Percentiles rank a stretch among this genome's conserved stretches.
Evolutionary conservation across 768 basidiomycete species (phyloP).

Genomic region (Termitomyces sp.): DNA sequence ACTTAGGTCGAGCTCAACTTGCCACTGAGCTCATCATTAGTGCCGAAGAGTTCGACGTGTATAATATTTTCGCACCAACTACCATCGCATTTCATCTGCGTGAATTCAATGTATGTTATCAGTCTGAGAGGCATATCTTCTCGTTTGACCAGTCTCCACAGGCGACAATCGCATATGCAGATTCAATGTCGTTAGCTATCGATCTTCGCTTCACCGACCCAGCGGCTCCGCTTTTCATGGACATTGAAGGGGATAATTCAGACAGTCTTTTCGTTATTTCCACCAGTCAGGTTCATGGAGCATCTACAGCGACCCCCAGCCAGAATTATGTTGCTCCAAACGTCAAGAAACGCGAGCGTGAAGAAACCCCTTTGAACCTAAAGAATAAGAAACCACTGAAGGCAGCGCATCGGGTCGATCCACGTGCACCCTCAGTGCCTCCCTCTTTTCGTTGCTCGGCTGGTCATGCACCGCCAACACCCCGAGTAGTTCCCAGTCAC

Average conservation of each 20-base stretch:
- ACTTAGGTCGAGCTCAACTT: conserved; percentile 56
- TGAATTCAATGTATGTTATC: conserved; percentile 68
- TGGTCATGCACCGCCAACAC: conserved; percentile 2
- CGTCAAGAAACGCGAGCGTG: conserved; percentile 42
- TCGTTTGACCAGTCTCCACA: conserved; percentile 23
- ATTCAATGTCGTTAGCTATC: conserved; percentile 60
- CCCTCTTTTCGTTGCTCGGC: conserved; percentile 8
- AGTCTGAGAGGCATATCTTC: background rate
- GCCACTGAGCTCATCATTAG: conserved; percentile 76
- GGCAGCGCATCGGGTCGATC: conserved; percentile 36
- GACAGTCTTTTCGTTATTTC: conserved; percentile 77
- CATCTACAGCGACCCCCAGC: conserved; percentile 22
- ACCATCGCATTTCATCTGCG: conserved; percentile 78
- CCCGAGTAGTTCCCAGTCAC: background rate
- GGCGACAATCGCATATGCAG: conserved; percentile 81
- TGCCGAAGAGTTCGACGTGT: conserved; percentile 77
- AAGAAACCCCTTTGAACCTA: conserved; percentile 36
- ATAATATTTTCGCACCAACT: conserved; percentile 60
- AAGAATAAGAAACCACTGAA: conserved; percentile 53
- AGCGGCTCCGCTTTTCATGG: conserved; percentile 71
- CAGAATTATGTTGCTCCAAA: conserved; percentile 22
- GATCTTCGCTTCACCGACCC: conserved; percentile 78
- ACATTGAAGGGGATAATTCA: conserved; percentile 64
- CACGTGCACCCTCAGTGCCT: conserved; percentile 13
- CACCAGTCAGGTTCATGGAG: conserved; percentile 59